phyloP scores from a whole-genome alignment of 768 basidiomycete species.

The Pulveroboletus sp. region DNA sequence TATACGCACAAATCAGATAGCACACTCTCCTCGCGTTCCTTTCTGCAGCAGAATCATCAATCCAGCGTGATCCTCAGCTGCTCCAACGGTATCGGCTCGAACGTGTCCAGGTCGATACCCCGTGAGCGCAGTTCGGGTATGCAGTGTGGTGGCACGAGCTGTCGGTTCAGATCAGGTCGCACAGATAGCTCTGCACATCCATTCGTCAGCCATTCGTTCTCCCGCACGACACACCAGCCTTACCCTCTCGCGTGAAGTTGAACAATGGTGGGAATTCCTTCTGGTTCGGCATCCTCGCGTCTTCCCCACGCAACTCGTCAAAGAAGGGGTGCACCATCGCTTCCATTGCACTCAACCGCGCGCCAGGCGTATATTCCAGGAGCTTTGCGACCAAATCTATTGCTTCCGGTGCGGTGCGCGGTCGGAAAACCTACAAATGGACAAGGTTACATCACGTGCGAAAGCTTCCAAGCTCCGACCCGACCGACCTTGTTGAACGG shows the following conservation, averaged over 20 bases:
- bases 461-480: constrained; percentile 1
- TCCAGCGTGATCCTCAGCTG: constrained; percentile 93
- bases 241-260: constrained; percentile 94
- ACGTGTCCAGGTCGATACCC: constrained; percentile 83
- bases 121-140: constrained; percentile 86
- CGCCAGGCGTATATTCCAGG: constrained; percentile 96
- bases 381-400: constrained; percentile 94
- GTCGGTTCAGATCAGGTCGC: constrained; percentile 88
- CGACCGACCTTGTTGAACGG: constrained; percentile 86
- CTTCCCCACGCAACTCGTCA: constrained; percentile 88
- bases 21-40: constrained; percentile 19
- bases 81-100: constrained; percentile 97
- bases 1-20: constrained; percentile 35
- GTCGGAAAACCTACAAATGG: constrained; percentile 84
- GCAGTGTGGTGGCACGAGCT: constrained; percentile 86
- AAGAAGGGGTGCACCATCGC: constrained; percentile 97
- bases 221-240: constrained; percentile 29
- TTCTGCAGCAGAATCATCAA: constrained; percentile 42
- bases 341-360: constrained; percentile 84
- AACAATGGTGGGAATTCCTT: constrained; percentile 94
- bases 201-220: constrained; percentile 1
- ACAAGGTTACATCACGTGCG: constrained; percentile 13
- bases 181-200: constrained; percentile 79
- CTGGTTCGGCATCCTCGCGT: constrained; percentile 93
- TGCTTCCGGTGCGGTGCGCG: constrained; percentile 92